Evolutionary conservation across 805 yeast genomes (phyloP).

Genomic region (Suhomyces sp.): DNA sequence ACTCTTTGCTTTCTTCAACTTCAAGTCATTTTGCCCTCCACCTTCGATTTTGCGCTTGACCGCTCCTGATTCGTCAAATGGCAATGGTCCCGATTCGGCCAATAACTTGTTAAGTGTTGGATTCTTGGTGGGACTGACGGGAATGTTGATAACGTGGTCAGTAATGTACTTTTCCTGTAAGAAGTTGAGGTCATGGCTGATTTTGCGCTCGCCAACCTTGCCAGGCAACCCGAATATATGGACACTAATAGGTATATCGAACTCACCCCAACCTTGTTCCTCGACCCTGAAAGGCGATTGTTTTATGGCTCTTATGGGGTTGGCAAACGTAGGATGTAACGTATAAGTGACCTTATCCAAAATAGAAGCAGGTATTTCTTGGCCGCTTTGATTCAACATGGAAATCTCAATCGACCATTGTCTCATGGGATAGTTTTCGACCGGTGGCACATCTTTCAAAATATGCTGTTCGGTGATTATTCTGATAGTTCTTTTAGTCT

Average conservation of each 20-base stretch:
- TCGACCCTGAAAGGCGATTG: conserved; percentile 82
- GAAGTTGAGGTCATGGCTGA: conserved; percentile 89
- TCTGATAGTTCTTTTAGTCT: conserved; percentile 83
- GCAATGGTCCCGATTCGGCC: conserved; percentile 80
- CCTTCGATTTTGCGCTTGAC: conserved; percentile 14
- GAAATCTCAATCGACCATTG: conserved; percentile 82
- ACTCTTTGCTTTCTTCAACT: conserved; percentile 50
- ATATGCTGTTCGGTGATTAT: conserved; percentile 84
- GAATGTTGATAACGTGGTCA: conserved; percentile 76
- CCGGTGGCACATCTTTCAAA: conserved; percentile 76
- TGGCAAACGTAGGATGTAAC: conserved; percentile 90
- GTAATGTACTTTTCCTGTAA: conserved; percentile 68
- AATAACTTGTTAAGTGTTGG: conserved; percentile 69
- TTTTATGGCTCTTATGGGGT: conserved; percentile 79
- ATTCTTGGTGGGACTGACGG: conserved; percentile 54
- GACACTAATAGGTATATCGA: conserved; percentile 78
- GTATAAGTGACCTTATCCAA: conserved; percentile 92
- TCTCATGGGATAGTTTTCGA: conserved; percentile 91
- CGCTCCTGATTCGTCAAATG: conserved; percentile 42
- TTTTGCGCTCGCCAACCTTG: conserved; percentile 81
- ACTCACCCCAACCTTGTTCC: conserved; percentile 99
- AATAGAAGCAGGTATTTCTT: conserved; percentile 78
- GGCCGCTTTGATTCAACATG: conserved; percentile 74
- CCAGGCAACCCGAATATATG: conserved; percentile 62
- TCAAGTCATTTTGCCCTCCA: conserved; percentile 13